phyloP scores from a whole-genome alignment of 2,329 filamentous ascomycete species.

The Mycosphaerelloides madeirae region DNA sequence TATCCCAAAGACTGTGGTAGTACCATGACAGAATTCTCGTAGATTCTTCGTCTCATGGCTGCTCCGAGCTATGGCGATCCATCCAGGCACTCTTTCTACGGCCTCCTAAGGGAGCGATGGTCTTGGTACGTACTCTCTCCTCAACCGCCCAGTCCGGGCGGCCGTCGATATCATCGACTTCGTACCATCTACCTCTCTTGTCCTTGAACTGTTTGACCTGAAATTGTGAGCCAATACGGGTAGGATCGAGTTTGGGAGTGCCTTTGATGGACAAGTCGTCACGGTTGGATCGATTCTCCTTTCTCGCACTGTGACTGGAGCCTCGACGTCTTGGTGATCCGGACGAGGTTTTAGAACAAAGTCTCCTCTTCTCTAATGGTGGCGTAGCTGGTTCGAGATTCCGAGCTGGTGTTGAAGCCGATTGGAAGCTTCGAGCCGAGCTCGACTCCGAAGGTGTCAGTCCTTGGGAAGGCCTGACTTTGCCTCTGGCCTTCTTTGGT shows the following conservation, averaged over 20 bases:
- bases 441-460: neutral
- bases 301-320: neutral
- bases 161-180: conserved; percentile 6
- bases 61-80: neutral
- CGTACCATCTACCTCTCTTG: conserved; percentile 16
- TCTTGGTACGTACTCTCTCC: conserved; percentile 4
- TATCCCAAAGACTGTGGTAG: no score
- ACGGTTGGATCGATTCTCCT: conserved; percentile 3
- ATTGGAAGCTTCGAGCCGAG: conserved; percentile 1
- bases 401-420: neutral
- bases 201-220: conserved; percentile 10
- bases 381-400: conserved; percentile 3
- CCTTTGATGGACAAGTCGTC: conserved; percentile 14
- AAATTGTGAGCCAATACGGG: conserved; percentile 2
- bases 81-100: conserved; percentile 5
- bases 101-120: neutral
- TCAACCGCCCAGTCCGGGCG: conserved; percentile 16
- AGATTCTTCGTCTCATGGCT: no score
- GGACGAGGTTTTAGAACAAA: neutral
- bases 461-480: conserved; percentile 1
- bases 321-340: neutral
- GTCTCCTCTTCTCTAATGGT: neutral
- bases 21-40: no score
- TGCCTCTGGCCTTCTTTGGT: conserved; percentile 1
- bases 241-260: conserved; percentile 13